Conservation (phyloP, 805 yeast genomes). For the Saturnispora hagleri region DNA sequence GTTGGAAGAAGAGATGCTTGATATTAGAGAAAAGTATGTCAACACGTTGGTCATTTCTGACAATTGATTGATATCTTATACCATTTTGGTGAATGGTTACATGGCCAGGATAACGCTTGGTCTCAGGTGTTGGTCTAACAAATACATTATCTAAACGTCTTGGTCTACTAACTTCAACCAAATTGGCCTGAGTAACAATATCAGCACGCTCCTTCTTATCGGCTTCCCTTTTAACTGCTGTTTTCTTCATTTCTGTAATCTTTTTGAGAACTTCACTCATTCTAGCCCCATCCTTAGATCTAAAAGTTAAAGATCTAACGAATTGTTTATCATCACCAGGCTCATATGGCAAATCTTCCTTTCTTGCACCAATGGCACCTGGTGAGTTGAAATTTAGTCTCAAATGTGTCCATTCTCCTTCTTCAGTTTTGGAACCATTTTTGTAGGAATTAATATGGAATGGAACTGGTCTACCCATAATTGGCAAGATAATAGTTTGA, state of each 20-base stretch:
- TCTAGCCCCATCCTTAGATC: conserved; percentile 86
- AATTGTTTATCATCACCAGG: conserved; percentile 80
- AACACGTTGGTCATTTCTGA: conserved; percentile 75
- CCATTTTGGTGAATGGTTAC: conserved; percentile 93
- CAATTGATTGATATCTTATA: conserved; percentile 81
- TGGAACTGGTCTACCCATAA: conserved; percentile 94
- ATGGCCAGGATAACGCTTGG: conserved; percentile 89
- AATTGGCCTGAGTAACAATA: conserved; percentile 84
- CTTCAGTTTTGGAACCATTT: conserved; percentile 91
- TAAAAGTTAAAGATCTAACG: conserved; percentile 74
- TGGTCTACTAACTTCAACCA: conserved; percentile 78
- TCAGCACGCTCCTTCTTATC: conserved; percentile 90
- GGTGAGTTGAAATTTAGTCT: conserved; percentile 92
- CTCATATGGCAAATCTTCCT: conserved; percentile 83
- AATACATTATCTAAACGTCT: conserved; percentile 80
- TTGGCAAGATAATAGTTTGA: conserved; percentile 85
- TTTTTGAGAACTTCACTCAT: conserved; percentile 84
- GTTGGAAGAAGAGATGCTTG: conserved; percentile 90
- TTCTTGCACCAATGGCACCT: conserved; percentile 48
- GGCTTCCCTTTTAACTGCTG: conserved; percentile 79
- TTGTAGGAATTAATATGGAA: conserved; percentile 92
- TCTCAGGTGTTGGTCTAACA: conserved; percentile 93
- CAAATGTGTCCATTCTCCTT: conserved; percentile 87
- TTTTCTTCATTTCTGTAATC: conserved; percentile 87
- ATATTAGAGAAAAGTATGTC: conserved; percentile 86